phyloP scores from a whole-genome alignment of 768 basidiomycete genomes.

The Leucocoprinus leucothites region DNA sequence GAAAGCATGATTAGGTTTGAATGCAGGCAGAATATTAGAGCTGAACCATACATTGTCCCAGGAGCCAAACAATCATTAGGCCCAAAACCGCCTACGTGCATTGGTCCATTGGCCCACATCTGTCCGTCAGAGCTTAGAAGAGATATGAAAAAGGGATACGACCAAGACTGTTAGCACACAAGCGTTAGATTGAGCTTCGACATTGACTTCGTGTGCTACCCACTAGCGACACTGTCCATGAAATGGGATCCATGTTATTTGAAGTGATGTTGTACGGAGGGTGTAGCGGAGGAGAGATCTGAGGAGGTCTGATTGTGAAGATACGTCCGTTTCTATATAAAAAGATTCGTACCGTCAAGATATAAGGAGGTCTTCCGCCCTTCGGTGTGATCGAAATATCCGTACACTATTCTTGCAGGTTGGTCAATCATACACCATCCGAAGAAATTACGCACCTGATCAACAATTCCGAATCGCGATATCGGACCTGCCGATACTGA shows the following conservation, averaged over 20 bases:
- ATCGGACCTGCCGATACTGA: slow-evolving; percentile 35
- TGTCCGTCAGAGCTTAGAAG: slow-evolving; percentile 42
- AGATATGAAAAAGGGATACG: slow-evolving; percentile 44
- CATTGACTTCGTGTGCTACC: slow-evolving; percentile 1
- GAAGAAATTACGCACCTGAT: slow-evolving; percentile 33
- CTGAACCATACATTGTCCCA: slow-evolving; percentile 26
- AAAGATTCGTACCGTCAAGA: slow-evolving; percentile 35
- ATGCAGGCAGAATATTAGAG: not conserved
- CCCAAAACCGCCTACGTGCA: slow-evolving; percentile 40
- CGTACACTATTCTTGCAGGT: slow-evolving; percentile 35
- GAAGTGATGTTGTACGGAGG: slow-evolving; percentile 51
- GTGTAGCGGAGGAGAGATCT: slow-evolving; percentile 50
- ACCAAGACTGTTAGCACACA: slow-evolving; percentile 29
- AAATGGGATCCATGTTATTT: slow-evolving; percentile 30
- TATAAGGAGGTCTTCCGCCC: slow-evolving; percentile 46
- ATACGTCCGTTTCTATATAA: not conserved
- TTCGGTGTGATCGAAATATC: slow-evolving; percentile 40
- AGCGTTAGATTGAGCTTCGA: slow-evolving; percentile 20
- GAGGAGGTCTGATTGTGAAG: not conserved
- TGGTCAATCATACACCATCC: too few relatives aligned
- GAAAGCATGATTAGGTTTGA: not conserved
- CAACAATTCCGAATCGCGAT: slow-evolving; percentile 41
- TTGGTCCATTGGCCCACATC: slow-evolving; percentile 47
- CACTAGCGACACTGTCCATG: slow-evolving; percentile 40
- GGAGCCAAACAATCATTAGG: slow-evolving; percentile 39